These are phyloP conservation scores for Achaetomium macrosporum DNA, from an alignment of 2,329 filamentous ascomycete species.

Conservation along the genomic window DNA sequence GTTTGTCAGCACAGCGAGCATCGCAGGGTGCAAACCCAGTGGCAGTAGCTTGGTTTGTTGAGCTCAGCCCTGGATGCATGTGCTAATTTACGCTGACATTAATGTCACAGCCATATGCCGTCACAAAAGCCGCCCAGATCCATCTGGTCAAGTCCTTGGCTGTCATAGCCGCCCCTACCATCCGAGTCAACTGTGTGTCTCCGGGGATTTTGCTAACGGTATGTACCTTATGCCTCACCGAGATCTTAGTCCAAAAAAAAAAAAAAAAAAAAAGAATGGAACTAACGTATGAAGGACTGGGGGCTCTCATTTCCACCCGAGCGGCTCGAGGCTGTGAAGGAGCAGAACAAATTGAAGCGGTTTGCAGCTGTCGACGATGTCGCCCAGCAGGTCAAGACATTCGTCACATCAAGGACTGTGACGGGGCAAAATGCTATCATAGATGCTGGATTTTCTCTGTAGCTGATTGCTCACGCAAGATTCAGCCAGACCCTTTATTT, in stretches of 20 bases:
- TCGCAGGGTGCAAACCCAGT: not conserved
- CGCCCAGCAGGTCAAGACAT: not conserved
- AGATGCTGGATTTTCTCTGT: not conserved
- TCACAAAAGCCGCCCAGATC: not conserved
- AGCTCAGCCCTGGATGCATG: not conserved
- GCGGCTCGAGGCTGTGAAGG: not conserved
- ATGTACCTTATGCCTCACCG: not conserved
- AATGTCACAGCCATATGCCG: not conserved
- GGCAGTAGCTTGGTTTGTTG: not conserved
- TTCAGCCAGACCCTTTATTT: too few relatives aligned
- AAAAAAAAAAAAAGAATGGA: not conserved
- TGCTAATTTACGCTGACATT: too few relatives aligned
- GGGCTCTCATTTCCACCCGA: not conserved
- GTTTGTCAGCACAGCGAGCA: not conserved
- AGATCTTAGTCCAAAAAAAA: too few relatives aligned
- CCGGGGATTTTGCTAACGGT: not conserved
- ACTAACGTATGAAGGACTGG: not conserved
- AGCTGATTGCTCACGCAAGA: too few relatives aligned
- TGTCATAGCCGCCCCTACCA: not conserved
- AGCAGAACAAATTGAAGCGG: not conserved
- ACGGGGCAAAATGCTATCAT: not conserved
- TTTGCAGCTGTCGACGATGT: not conserved
- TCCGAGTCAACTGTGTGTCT: not conserved
- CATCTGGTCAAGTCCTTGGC: not conserved
- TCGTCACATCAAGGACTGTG: not conserved